These are phyloP conservation scores for Microcyclospora pomicola DNA, from an alignment of 2,329 filamentous ascomycete genomes.

Conservation along the genomic window DNA sequence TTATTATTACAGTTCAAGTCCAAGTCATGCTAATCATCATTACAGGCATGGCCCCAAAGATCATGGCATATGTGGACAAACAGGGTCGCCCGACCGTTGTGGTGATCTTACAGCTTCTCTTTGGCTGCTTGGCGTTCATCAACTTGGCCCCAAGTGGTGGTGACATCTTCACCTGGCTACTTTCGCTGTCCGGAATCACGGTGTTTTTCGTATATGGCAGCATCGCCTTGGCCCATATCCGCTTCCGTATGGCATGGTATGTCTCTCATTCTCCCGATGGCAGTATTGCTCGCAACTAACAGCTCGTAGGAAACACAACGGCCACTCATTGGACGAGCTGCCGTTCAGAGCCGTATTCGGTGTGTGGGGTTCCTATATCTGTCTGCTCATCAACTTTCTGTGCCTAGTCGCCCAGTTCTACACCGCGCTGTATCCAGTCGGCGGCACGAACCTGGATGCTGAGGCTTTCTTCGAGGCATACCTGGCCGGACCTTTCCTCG, in stretches of 20 bases:
- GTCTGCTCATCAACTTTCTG: constrained; percentile 26
- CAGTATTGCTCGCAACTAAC: not conserved
- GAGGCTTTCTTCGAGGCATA: constrained; percentile 18
- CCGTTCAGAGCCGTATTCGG: constrained; percentile 30
- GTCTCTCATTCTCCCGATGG: no score
- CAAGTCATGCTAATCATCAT: no score
- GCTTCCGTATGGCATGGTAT: constrained; percentile 59
- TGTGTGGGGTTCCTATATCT: constrained; percentile 27
- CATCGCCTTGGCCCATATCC: constrained; percentile 78
- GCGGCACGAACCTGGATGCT: constrained; percentile 7
- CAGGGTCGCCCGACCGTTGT: constrained; percentile 65
- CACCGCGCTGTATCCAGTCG: constrained; percentile 16
- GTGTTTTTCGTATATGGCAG: constrained; percentile 67
- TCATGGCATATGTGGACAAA: constrained; percentile 71
- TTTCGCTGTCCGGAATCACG: constrained; percentile 56
- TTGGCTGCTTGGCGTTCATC: constrained; percentile 66
- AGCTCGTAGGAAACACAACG: constrained; percentile 44
- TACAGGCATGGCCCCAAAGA: constrained; percentile 55
- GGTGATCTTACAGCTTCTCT: constrained; percentile 49
- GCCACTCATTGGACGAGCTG: constrained; percentile 29
- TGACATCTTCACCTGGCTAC: constrained; percentile 62
- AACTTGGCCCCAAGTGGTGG: constrained; percentile 45
- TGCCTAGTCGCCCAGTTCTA: constrained; percentile 31
- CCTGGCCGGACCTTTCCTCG: constrained; percentile 18
- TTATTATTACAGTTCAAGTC: no score